Base-by-base conservation (phyloP, 371 early-diverging fungal species). In the Rhizopus stolonifer region DNA sequence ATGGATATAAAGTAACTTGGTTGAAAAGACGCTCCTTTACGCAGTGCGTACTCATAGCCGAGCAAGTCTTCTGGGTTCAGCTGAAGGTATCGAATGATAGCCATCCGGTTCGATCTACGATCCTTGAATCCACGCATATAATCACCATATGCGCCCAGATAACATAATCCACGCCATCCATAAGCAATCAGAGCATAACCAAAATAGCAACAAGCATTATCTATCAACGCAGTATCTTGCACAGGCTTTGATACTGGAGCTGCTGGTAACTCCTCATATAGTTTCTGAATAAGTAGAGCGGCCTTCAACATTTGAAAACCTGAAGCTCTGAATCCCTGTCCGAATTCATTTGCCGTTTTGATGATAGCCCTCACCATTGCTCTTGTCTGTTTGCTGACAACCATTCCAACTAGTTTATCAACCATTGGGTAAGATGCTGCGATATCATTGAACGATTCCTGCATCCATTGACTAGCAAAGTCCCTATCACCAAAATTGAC, bases 1-100 rank as follows among this genome's bases (percentile, higher is more conserved):
- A 82, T 59, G 3, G 86, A 79, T 0, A 92, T 76, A 59, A 83
- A 89, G 48, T 91, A 90, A 60, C 84, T 83, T 0, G 91, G 93
- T 22, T 84, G 84, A 47, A 92, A 93, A 7, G 89, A 85, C 4
- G 72, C 67, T 0, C 72, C 76, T 29, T 82, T 79, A 43, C 79
- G 69, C 32, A 82, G 66, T 26, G 79, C 80, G 53, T 89, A 87
- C 57, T 93, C 90, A 54, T 85, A 89, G 1, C 82, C 85, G 14
- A 93, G 60, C 4, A 93, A 59, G 54, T 92, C 89, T 39, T 86
- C 85, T 4, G 72, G 74, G 2, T 78, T 70, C 3, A 92, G 71
- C 5, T 65, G 61, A 32, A 92, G 71, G 52, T 82, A 92, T 17
- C 86, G 80, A 6, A 81, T 65, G 3, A 91, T 83, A 39, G 83